These are phyloP conservation scores for Xerocomellus dryophilus DNA, from an alignment of 768 basidiomycete species.

Conservation along the genomic window DNA sequence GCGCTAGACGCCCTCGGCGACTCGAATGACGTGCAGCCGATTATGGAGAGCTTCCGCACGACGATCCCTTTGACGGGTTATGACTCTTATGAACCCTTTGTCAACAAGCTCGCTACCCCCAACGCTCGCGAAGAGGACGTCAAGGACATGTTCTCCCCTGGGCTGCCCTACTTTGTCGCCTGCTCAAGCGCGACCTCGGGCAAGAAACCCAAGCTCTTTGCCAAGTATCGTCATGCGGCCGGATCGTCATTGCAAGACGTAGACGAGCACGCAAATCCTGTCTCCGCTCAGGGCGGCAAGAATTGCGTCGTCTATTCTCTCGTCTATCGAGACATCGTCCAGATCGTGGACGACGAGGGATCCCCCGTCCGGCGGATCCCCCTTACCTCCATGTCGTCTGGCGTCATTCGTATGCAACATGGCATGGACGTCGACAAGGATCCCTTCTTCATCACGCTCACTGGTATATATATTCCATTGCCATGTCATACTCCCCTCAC, in stretches of 20 bases:
- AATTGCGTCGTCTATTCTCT: constrained; percentile 25
- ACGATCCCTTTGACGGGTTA: constrained; percentile 21
- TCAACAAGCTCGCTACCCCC: constrained; percentile 9
- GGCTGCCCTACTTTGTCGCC: constrained; percentile 21
- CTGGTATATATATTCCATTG: background rate
- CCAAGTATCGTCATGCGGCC: constrained; percentile 13
- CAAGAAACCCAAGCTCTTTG: constrained; percentile 16
- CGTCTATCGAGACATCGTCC: constrained; percentile 5
- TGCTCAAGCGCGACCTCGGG: constrained; percentile 19
- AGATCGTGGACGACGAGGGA: constrained; percentile 2
- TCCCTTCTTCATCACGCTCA: constrained; percentile 4
- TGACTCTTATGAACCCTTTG: constrained; percentile 19
- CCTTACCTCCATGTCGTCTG: constrained; percentile 12
- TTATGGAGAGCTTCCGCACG: constrained; percentile 16
- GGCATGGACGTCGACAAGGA: constrained; percentile 16
- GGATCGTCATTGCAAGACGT: constrained; percentile 12
- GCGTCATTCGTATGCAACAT: constrained; percentile 21
- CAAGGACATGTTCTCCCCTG: constrained; percentile 23
- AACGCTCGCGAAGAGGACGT: constrained; percentile 8
- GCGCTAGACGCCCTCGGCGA: constrained; percentile 6
- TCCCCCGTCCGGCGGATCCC: background rate
- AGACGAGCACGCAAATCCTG: constrained; percentile 12
- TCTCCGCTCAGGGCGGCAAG: constrained; percentile 15
- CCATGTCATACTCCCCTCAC: background rate
- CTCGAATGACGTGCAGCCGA: background rate